Evolutionary conservation across 192 early-diverging fungal genomes (phyloP).

Genomic region (Backusella luteola): DNA sequence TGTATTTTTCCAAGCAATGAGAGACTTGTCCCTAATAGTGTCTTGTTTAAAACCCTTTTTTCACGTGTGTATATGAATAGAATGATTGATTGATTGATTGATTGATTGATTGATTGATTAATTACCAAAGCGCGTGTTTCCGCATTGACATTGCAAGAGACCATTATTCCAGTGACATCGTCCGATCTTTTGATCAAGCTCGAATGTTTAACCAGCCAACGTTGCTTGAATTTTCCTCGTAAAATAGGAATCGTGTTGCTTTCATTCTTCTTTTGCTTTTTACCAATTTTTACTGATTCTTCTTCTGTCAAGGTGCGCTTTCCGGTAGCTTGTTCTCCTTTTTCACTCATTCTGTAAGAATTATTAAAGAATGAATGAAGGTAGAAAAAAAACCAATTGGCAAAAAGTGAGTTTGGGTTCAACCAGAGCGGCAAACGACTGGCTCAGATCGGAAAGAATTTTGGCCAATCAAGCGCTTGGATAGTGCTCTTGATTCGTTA

Average conservation of each 20-base stretch:
- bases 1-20: constrained; percentile 23
- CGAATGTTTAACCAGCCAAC: constrained; percentile 32
- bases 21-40: constrained; percentile 27
- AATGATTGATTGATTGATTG: background rate
- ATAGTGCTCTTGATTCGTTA: too few relatives aligned
- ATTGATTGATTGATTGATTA: background rate
- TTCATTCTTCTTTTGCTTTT: constrained; percentile 18
- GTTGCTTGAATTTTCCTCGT: constrained; percentile 34
- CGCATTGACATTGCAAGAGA: constrained; percentile 26
- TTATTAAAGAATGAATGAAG: too few relatives aligned
- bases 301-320: background rate
- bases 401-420: too few relatives aligned
- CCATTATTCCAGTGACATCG: constrained; percentile 27
- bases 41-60: background rate
- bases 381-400: too few relatives aligned
- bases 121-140: constrained; percentile 38
- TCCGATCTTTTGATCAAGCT: constrained; percentile 30
- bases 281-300: background rate
- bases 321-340: background rate
- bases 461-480: too few relatives aligned
- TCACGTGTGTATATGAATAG: background rate
- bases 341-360: background rate
- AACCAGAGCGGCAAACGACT: too few relatives aligned
- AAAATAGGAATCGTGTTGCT: constrained; percentile 28
- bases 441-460: too few relatives aligned